These are phyloP conservation scores for Uronychia setigera DNA, from an alignment of 73 alveolate species.

Conservation along the genomic window DNA sequence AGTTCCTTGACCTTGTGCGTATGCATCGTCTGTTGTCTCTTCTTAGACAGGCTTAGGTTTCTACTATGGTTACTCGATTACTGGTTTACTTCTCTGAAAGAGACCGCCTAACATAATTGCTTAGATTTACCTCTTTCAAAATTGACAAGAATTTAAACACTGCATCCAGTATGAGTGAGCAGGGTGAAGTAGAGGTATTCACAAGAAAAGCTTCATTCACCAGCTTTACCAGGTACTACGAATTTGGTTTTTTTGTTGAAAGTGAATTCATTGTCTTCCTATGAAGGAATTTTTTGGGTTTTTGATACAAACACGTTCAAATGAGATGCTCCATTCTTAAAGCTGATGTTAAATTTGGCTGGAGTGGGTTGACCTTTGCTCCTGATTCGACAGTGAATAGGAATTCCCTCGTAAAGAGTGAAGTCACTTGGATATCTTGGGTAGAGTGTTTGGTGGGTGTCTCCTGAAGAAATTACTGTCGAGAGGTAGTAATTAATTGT, in stretches of 20 bases:
- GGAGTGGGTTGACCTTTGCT: background rate
- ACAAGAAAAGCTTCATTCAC: background rate
- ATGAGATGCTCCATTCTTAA: background rate
- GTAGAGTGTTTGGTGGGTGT: background rate
- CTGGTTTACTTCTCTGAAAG: background rate
- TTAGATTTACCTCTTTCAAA: background rate
- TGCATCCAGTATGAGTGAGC: background rate
- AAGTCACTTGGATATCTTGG: background rate
- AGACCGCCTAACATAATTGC: background rate
- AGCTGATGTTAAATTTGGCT: background rate
- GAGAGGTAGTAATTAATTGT: background rate
- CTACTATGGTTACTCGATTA: background rate
- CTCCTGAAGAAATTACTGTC: conserved; percentile 9
- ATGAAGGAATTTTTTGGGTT: background rate
- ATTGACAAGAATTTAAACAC: background rate
- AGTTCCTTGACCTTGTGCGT: background rate
- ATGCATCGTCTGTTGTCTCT: background rate
- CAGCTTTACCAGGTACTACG: background rate
- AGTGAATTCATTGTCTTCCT: background rate
- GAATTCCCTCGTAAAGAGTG: background rate
- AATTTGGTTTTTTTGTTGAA: background rate
- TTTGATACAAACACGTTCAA: background rate
- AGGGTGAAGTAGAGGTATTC: background rate
- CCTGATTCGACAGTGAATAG: background rate
- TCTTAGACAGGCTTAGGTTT: background rate